Conservation (phyloP, 2,329 filamentous ascomycete species). For the Sporothrix curviconia region DNA sequence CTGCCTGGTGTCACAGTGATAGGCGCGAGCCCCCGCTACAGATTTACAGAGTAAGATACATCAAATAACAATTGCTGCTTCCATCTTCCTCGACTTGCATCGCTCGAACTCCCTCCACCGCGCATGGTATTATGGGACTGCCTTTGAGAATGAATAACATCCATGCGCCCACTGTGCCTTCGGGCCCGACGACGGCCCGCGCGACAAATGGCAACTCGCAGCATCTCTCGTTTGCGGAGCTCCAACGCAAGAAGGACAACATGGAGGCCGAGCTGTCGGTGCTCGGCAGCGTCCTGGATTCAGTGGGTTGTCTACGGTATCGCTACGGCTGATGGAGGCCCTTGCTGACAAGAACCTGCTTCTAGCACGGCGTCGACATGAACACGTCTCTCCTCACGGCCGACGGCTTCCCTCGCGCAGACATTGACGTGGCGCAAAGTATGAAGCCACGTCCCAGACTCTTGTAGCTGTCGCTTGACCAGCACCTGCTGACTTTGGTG, state of each 20-base stretch:
- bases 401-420: constrained; percentile 86
- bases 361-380: constrained; percentile 88
- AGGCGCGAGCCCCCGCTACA: background rate
- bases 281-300: constrained; percentile 78
- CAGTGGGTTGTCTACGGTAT: constrained; percentile 46
- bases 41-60: too few species aligned
- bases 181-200: constrained; percentile 64
- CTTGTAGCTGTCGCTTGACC: background rate
- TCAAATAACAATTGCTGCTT: too few species aligned
- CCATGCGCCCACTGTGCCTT: constrained; percentile 57
- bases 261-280: constrained; percentile 83
- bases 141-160: constrained; percentile 47
- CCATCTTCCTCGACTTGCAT: background rate
- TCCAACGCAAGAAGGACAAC: constrained; percentile 76
- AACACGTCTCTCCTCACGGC: constrained; percentile 76
- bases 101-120: background rate
- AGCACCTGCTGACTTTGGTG: constrained; percentile 15
- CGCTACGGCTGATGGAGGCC: constrained; percentile 11
- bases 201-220: constrained; percentile 54
- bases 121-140: constrained; percentile 25
- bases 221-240: constrained; percentile 66
- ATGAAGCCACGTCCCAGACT: constrained; percentile 30
- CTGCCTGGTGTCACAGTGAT: constrained; percentile 13
- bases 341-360: background rate
- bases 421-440: constrained; percentile 95